phyloP scores from a whole-genome alignment of 78 protist genomes.

The Planoprotostelium fungivorum region DNA sequence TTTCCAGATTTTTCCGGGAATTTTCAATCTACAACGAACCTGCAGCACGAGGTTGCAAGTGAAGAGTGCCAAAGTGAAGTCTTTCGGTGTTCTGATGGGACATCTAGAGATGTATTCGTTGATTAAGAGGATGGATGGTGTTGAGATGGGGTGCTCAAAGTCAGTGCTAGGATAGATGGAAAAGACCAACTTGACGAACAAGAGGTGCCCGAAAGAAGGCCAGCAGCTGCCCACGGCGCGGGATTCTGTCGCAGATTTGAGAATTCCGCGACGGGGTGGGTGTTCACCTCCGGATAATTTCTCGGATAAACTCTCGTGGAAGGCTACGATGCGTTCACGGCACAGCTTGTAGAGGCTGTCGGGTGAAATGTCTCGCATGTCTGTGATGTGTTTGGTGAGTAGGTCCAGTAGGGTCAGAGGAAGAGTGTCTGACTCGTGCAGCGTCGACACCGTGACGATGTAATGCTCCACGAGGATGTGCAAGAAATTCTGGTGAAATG shows the following conservation, averaged over 20 bases:
- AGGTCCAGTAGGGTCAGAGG: background rate
- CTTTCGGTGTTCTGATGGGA: conserved; percentile 32
- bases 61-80: conserved; percentile 30
- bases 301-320: background rate
- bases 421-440: background rate
- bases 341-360: background rate
- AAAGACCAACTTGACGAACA: conserved; percentile 28
- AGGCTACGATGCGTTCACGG: background rate
- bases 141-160: conserved; percentile 40
- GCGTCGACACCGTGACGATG: background rate
- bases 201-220: conserved; percentile 33
- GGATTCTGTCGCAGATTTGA: conserved; percentile 3
- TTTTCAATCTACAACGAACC: background rate
- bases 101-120: conserved; percentile 23
- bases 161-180: conserved; percentile 50
- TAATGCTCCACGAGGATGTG: background rate
- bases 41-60: conserved; percentile 13
- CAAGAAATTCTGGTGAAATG: background rate
- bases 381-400: background rate
- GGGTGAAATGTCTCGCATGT: background rate
- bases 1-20: background rate
- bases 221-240: conserved; percentile 8
- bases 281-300: background rate
- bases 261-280: conserved; percentile 6
- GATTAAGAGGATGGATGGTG: conserved; percentile 30